Conservation (phyloP, 352 stramenopile genomes). For the Pythium utonaiense region DNA sequence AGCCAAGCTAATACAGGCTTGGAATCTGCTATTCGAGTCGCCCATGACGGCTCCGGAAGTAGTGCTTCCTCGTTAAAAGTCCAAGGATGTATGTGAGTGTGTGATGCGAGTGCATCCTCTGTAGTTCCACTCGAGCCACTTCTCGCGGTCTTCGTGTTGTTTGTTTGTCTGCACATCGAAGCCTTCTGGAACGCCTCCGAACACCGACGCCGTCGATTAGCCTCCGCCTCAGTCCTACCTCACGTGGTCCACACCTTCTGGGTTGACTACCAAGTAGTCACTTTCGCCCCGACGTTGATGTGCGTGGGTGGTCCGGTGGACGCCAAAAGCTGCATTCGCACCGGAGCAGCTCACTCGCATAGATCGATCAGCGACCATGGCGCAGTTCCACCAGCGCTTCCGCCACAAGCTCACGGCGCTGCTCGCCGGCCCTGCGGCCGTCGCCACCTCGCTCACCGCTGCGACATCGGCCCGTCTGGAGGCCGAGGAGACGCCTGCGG, state of each 20-base stretch:
- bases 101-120: too few species aligned
- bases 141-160: too few species aligned
- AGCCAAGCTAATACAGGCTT: constrained; percentile 2
- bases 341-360: background rate
- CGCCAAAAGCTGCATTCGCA: constrained; percentile 1
- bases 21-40: too few species aligned
- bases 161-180: too few species aligned
- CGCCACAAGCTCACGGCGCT: constrained; percentile 18
- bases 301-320: background rate
- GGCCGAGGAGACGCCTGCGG: background rate
- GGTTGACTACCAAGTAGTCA: background rate
- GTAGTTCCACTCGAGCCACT: too few species aligned
- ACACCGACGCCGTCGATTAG: background rate
- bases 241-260: background rate
- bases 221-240: background rate
- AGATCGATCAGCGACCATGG: constrained; percentile 1
- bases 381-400: constrained; percentile 16
- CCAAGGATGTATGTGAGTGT: too few species aligned
- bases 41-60: too few species aligned
- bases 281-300: background rate
- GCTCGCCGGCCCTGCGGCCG: constrained; percentile 15
- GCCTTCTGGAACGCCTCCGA: background rate
- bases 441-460: constrained; percentile 5
- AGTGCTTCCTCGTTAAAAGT: too few species aligned
- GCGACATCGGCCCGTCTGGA: constrained; percentile 12